These are phyloP conservation scores for Penium margaritaceum DNA, from an alignment of 139 green algal species.

Conservation along the genomic window DNA sequence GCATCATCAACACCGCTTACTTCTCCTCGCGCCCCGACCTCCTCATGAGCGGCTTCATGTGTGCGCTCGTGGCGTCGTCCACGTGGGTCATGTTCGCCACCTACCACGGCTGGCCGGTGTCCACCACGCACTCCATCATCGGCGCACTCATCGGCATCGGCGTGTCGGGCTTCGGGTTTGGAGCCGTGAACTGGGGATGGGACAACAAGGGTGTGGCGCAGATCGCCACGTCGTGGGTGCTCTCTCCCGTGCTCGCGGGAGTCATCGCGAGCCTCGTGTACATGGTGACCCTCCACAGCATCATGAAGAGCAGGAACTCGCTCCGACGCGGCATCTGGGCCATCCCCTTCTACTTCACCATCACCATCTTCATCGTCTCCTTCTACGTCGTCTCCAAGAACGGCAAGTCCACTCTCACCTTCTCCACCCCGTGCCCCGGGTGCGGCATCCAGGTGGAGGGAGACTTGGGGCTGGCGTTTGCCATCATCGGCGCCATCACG, in stretches of 20 bases:
- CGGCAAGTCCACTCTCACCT: too few relatives aligned
- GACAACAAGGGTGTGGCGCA: constrained; percentile 23
- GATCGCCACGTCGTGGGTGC: constrained; percentile 30
- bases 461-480: neutral
- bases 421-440: too few relatives aligned
- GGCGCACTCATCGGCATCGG: constrained; percentile 3
- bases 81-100: constrained; percentile 51
- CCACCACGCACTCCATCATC: constrained; percentile 52
- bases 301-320: constrained; percentile 8
- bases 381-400: constrained; percentile 8
- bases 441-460: neutral
- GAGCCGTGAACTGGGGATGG: neutral
- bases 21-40: constrained; percentile 27
- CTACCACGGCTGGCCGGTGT: constrained; percentile 47
- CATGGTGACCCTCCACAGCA: neutral
- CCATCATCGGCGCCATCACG: neutral
- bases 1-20: constrained; percentile 2
- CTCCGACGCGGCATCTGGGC: constrained; percentile 1
- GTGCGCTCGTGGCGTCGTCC: constrained; percentile 41
- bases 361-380: constrained; percentile 20
- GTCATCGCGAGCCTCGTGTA: neutral
- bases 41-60: constrained; percentile 52
- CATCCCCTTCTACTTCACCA: constrained; percentile 17
- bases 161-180: neutral
- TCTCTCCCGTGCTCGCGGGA: constrained; percentile 17